Evolutionary conservation across 768 basidiomycete species (phyloP).

Genomic region (Kwoniella shandongensis): DNA sequence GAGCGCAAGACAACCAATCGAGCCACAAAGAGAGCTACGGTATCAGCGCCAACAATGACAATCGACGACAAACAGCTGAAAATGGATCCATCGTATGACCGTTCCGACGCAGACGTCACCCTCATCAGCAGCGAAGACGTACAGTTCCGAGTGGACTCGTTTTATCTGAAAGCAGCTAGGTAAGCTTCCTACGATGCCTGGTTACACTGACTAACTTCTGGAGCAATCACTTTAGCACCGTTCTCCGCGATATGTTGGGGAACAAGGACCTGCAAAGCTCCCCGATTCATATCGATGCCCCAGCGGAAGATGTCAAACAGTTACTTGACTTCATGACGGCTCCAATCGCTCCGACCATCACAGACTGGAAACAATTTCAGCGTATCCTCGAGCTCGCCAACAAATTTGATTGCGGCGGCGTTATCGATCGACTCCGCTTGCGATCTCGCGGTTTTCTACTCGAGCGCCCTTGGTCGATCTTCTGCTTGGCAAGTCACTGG

Average conservation of each 20-base stretch:
- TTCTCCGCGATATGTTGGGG: too few species aligned
- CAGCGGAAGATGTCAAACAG: background rate
- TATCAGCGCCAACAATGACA: background rate
- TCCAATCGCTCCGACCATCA: background rate
- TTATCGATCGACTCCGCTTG: background rate
- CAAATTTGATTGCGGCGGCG: background rate
- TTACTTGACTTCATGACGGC: slow-evolving; percentile 2
- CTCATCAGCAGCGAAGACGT: slow-evolving; percentile 9
- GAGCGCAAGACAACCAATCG: too few species aligned
- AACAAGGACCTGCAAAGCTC: too few species aligned
- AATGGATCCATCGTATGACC: background rate
- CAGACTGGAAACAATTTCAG: background rate
- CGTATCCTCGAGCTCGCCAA: background rate
- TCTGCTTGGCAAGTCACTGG: background rate
- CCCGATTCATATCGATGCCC: slow-evolving; percentile 3
- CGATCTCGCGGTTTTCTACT: too few species aligned
- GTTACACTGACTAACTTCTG: too few species aligned
- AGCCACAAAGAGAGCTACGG: too few species aligned
- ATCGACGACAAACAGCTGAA: background rate
- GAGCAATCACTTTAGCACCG: too few species aligned
- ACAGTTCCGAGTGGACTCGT: slow-evolving; percentile 12
- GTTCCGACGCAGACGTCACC: slow-evolving; percentile 3
- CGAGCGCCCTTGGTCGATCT: background rate
- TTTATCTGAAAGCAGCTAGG: slow-evolving; percentile 12
- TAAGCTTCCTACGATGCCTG: too few species aligned